Conservation (phyloP, 1,139 yeast species). For the Taphrina sp. region DNA sequence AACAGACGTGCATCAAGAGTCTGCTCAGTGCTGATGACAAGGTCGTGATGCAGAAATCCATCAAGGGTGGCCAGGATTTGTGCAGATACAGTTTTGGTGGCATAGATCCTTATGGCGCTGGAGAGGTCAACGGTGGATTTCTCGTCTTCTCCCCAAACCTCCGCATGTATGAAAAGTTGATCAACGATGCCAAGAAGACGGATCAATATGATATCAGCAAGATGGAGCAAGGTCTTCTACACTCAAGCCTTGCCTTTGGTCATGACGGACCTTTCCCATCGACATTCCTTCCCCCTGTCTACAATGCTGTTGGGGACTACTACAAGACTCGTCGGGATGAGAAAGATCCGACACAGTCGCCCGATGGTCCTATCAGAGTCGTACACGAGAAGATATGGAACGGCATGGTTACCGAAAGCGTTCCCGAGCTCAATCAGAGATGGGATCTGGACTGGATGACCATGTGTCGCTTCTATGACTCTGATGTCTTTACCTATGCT, state of each 20-base stretch:
- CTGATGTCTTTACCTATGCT: conserved; percentile 3
- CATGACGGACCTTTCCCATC: conserved; percentile 16
- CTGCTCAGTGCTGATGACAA: not conserved
- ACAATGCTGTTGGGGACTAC: conserved; percentile 17
- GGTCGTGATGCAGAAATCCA: not conserved
- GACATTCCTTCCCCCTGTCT: conserved; percentile 8
- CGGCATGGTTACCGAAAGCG: not conserved
- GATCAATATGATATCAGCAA: conserved; percentile 4
- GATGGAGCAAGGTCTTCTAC: conserved; percentile 17
- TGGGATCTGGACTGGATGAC: conserved; percentile 31
- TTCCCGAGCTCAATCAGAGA: not conserved
- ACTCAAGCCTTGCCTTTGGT: conserved; percentile 16
- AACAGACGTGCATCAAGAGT: conserved; percentile 7
- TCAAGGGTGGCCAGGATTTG: not conserved
- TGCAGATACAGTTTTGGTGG: conserved; percentile 18
- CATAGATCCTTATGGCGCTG: conserved; percentile 12
- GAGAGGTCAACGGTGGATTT: conserved; percentile 18
- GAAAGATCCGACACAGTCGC: not conserved
- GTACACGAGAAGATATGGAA: conserved; percentile 25
- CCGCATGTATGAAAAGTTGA: conserved; percentile 7
- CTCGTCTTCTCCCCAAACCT: conserved; percentile 13
- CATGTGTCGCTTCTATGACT: conserved; percentile 22
- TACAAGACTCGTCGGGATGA: conserved; percentile 1
- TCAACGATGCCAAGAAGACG: not conserved
- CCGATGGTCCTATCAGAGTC: conserved; percentile 8